Percentiles rank a stretch among this genome's conserved stretches.
Conservation (phyloP, 345 rosid species). For the Eutrema yunnanense region DNA sequence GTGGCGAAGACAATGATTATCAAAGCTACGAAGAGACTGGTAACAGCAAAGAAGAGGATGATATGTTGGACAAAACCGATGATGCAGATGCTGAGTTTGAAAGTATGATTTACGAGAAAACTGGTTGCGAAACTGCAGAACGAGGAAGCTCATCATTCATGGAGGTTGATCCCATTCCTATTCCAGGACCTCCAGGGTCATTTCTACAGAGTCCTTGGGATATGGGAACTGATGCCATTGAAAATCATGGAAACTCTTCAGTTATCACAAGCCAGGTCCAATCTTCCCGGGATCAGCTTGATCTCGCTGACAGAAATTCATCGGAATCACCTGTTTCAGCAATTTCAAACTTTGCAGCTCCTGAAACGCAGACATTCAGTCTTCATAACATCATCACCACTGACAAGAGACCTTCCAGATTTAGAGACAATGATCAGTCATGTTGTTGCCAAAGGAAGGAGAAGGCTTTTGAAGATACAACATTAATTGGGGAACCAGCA, state of each 20-base stretch:
- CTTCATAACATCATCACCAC: constrained; percentile 11
- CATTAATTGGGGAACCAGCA: background rate
- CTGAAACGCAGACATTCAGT: constrained; percentile 11
- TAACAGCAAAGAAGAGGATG: constrained; percentile 9
- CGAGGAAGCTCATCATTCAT: constrained; percentile 49
- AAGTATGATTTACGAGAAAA: constrained; percentile 30
- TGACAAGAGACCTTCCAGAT: constrained; percentile 41
- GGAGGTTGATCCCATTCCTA: constrained; percentile 89
- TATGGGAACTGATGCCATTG: constrained; percentile 52
- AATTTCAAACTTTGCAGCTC: constrained; percentile 34
- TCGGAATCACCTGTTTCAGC: constrained; percentile 76
- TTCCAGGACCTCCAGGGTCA: constrained; percentile 97
- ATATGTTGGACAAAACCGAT: constrained; percentile 7
- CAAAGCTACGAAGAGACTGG: constrained; percentile 22
- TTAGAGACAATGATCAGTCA: constrained; percentile 52
- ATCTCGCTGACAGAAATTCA: constrained; percentile 56
- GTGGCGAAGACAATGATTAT: constrained; percentile 19
- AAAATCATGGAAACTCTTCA: constrained; percentile 80
- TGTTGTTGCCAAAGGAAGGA: constrained; percentile 92
- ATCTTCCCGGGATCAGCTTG: constrained; percentile 65
- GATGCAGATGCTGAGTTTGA: constrained; percentile 26
- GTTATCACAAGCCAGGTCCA: constrained; percentile 65
- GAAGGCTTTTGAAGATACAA: constrained; percentile 29
- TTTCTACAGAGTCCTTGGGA: constrained; percentile 92
- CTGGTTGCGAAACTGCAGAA: constrained; percentile 25